phyloP scores from a whole-genome alignment of 2,329 filamentous ascomycete species.

The Exophiala sp. region DNA sequence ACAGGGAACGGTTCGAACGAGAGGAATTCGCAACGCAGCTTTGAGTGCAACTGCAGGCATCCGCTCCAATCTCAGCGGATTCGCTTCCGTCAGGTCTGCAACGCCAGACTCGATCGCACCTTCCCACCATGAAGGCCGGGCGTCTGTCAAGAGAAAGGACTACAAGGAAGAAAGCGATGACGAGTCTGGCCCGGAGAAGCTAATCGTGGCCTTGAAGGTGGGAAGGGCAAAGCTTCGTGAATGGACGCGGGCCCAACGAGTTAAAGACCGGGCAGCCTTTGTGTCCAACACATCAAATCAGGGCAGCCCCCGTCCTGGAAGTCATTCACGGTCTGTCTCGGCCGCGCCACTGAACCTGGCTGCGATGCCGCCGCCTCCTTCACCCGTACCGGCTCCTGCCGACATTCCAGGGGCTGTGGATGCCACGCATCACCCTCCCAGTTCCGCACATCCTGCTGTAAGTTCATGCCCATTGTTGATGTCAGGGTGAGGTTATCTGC shows the following conservation, averaged over 20 bases:
- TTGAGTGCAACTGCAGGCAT: conserved; percentile 81
- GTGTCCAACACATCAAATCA: conserved; percentile 27
- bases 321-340: conserved; percentile 34
- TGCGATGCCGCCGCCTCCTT: conserved; percentile 48
- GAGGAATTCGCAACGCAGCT: conserved; percentile 83
- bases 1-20: conserved; percentile 72
- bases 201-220: conserved; percentile 71
- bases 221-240: conserved; percentile 65
- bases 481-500: background rate
- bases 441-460: conserved; percentile 40
- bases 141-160: conserved; percentile 57
- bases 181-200: conserved; percentile 53
- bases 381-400: conserved; percentile 39
- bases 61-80: conserved; percentile 60
- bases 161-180: conserved; percentile 73
- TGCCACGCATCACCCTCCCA: conserved; percentile 41
- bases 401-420: conserved; percentile 37
- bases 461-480: conserved; percentile 32
- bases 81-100: conserved; percentile 62
- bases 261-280: conserved; percentile 38
- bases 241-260: conserved; percentile 49
- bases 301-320: conserved; percentile 27
- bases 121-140: conserved; percentile 66
- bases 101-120: conserved; percentile 68
- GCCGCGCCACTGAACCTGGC: conserved; percentile 31